Base-by-base conservation (phyloP, 2,329 filamentous ascomycete genomes). In the Neospermospora avenae region DNA sequence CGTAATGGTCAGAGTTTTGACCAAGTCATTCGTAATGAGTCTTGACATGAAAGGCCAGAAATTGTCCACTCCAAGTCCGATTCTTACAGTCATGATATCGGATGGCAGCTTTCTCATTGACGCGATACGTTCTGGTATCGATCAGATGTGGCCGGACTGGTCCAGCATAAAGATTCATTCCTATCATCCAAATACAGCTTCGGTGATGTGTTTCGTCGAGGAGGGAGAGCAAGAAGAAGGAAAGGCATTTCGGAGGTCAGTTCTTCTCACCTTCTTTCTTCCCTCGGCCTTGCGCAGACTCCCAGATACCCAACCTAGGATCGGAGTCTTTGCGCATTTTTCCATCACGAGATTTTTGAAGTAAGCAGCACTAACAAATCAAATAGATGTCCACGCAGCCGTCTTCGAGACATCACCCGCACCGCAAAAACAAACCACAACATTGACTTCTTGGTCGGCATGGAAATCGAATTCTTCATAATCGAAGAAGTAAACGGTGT, bases 401-500 rank as follows among this genome's bases (percentile, higher is more conserved):
- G 87, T 60, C 76, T 95, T 58, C 76, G 83, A 59, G 77, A 74
- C 3, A 76, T 85, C 0, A 70, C 86, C 1, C 75, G 79, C 0
- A 73, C 76, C 3, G 81, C 87, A 0, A 75, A 79, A 14, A 67
- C 73, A 2, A 61, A 57, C 11, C 77, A 82, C 44, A 77, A 79
- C 1, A 76, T 90, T 3, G 74, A 78, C 1, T 83, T 92, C 48
- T 77, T 86, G 0, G 74, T 91, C 20, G 91, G 91, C 0, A 93
- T 93, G 66, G 91, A 96, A 73, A 84, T 95, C 42, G 90, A 95
- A 72, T 84, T 93, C 14, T 79, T 89, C 2, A 84, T 95, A 61
- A 76, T 92, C 62, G 78, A 16, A 69, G 42, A 70, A 22, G 28
- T 25, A 13, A 35, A 46, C 4, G 69, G 73, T 4, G 20, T 42